phyloP scores from a whole-genome alignment of 2,329 filamentous ascomycete species.

The Cladosporium oxysporum region DNA sequence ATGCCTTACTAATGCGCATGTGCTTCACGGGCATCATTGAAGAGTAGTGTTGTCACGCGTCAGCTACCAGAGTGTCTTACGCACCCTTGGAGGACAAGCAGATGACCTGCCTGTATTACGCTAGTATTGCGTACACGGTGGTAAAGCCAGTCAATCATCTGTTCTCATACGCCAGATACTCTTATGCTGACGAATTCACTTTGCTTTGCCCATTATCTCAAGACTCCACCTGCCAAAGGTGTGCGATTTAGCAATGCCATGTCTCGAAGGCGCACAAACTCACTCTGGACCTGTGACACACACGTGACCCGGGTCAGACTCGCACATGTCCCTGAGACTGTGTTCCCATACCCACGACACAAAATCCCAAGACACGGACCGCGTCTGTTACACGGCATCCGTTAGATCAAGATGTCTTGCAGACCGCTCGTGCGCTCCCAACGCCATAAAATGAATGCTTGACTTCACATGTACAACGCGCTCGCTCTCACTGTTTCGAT shows the following conservation, averaged over 20 bases:
- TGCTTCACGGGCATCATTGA: neutral
- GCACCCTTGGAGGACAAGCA: conserved; percentile 8
- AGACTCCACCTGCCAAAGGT: neutral
- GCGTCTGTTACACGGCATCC: conserved; percentile 19
- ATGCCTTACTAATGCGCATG: neutral
- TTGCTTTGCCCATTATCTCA: neutral
- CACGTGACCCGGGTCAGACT: conserved; percentile 11
- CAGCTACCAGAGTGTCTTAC: conserved; percentile 10
- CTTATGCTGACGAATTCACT: neutral
- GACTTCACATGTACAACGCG: neutral
- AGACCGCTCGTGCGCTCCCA: conserved; percentile 13
- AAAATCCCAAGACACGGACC: neutral
- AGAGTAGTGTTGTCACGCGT: neutral
- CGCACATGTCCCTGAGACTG: conserved; percentile 22
- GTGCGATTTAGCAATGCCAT: neutral
- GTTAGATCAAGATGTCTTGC: neutral
- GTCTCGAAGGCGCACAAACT: neutral
- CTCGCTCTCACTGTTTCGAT: neutral
- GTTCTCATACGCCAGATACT: neutral
- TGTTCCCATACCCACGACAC: conserved; percentile 21
- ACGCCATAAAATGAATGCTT: neutral
- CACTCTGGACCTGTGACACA: conserved; percentile 4
- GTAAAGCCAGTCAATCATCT: neutral
- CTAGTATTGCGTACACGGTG: conserved; percentile 8
- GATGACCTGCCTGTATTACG: conserved; percentile 14